Conservation (phyloP, 495 filamentous ascomycete species). For the Amniculicola lignicola region DNA sequence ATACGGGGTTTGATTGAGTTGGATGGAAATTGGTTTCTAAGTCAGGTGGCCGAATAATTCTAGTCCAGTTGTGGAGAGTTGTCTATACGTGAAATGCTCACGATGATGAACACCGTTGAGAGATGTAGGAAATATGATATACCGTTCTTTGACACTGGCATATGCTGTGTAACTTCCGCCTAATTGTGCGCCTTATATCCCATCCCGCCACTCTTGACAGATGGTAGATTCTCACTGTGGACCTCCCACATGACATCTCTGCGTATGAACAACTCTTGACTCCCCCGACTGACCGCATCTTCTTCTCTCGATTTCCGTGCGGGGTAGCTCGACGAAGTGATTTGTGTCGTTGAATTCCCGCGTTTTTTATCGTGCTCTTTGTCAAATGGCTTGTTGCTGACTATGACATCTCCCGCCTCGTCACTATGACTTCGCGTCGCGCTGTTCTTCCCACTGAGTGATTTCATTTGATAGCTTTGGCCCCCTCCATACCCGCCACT, state of each 20-base stretch:
- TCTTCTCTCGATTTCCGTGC: constrained; percentile 6
- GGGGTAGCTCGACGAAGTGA: neutral
- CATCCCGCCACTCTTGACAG: too few species aligned
- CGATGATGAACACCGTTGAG: too few species aligned
- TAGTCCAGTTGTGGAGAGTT: too few species aligned
- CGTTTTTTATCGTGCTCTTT: neutral
- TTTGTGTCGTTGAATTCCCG: neutral
- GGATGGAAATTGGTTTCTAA: too few species aligned
- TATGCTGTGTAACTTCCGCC: too few species aligned
- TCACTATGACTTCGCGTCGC: constrained; percentile 2
- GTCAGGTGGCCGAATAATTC: too few species aligned
- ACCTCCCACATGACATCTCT: constrained; percentile 29
- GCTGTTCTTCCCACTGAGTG: constrained; percentile 2
- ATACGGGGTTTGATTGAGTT: too few species aligned
- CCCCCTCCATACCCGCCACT: constrained; percentile 1
- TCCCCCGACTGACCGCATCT: constrained; percentile 1
- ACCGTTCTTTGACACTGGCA: too few species aligned
- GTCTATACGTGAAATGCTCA: too few species aligned
- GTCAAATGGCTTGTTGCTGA: constrained; percentile 4
- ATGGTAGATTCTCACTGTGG: constrained; percentile 12
- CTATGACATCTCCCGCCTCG: constrained; percentile 6
- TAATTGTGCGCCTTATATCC: too few species aligned
- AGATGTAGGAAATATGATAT: too few species aligned
- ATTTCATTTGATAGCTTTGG: constrained; percentile 14
- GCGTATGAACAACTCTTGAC: constrained; percentile 27